Evolutionary conservation across 805 yeast species (phyloP).

Genomic region (Metschnikowia noctiluminum): DNA sequence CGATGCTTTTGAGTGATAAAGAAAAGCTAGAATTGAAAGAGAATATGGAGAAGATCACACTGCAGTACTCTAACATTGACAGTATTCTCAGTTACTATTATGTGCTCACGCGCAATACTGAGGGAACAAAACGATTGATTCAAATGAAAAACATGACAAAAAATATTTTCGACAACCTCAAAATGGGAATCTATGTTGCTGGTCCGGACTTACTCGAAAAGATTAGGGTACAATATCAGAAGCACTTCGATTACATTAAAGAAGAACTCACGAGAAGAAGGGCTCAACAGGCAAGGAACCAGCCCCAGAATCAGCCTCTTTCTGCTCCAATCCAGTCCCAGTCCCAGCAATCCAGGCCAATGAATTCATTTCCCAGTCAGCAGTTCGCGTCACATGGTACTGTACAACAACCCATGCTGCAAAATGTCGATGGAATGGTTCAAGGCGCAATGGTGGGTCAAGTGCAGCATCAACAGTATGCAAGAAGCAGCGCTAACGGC

Average conservation of each 20-base stretch:
- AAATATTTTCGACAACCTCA: constrained; percentile 67
- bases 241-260: constrained; percentile 70
- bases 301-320: not conserved
- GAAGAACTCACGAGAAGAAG: constrained; percentile 49
- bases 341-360: constrained; percentile 6
- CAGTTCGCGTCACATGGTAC: constrained; percentile 7
- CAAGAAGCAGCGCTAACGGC: constrained; percentile 3
- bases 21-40: constrained; percentile 63
- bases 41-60: constrained; percentile 51
- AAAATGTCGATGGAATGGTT: constrained; percentile 4
- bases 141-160: constrained; percentile 78
- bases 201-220: constrained; percentile 69
- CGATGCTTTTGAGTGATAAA: constrained; percentile 54
- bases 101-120: constrained; percentile 67
- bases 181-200: constrained; percentile 63
- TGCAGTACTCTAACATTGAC: constrained; percentile 65
- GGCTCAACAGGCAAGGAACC: constrained; percentile 24
- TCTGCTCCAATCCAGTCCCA: not conserved
- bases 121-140: constrained; percentile 71
- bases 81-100: constrained; percentile 76
- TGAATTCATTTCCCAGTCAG: constrained; percentile 2
- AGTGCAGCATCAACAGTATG: constrained; percentile 12
- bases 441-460: constrained; percentile 1
- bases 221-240: constrained; percentile 67
- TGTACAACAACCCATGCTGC: constrained; percentile 12